Conservation (phyloP, 2,329 filamentous ascomycete genomes). For the Sporothrix euskadiensis region DNA sequence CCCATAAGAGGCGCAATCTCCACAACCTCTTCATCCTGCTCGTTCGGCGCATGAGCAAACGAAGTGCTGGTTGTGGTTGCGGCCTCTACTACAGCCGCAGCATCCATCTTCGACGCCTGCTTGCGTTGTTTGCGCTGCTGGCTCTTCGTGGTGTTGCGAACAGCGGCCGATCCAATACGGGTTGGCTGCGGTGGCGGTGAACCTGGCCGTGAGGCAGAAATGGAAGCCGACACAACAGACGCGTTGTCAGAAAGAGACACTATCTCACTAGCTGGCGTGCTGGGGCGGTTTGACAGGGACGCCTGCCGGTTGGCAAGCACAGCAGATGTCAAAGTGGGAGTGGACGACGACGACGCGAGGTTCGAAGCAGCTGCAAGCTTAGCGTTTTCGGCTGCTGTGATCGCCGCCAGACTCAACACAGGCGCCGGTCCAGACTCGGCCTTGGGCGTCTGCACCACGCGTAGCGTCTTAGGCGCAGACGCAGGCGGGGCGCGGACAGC, state of each 20-base stretch:
- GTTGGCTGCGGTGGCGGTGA: slow-evolving; percentile 61
- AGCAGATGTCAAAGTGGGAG: neutral
- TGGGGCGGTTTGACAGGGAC: slow-evolving; percentile 51
- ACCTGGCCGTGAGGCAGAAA: slow-evolving; percentile 67
- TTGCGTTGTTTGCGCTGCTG: slow-evolving; percentile 76
- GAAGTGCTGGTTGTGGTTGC: neutral
- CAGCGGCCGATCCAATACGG: slow-evolving; percentile 67
- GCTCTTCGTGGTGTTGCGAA: slow-evolving; percentile 72
- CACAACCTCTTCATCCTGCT: slow-evolving; percentile 46
- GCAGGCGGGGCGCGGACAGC: slow-evolving; percentile 47
- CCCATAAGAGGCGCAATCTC: slow-evolving; percentile 69
- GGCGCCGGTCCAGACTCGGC: slow-evolving; percentile 46
- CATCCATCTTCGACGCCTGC: slow-evolving; percentile 65
- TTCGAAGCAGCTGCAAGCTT: slow-evolving; percentile 10
- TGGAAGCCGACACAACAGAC: slow-evolving; percentile 69
- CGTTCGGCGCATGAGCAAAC: slow-evolving; percentile 47
- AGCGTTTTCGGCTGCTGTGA: slow-evolving; percentile 32
- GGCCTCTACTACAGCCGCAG: slow-evolving; percentile 46
- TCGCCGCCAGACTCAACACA: slow-evolving; percentile 35
- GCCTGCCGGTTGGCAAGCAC: slow-evolving; percentile 22
- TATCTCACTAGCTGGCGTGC: slow-evolving; percentile 71
- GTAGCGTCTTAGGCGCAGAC: slow-evolving; percentile 59
- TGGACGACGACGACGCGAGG: neutral
- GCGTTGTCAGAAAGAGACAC: slow-evolving; percentile 78
- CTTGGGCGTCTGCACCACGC: slow-evolving; percentile 69